Conservation (phyloP, 108 stramenopile genomes). For the Craspedostauros australis region DNA sequence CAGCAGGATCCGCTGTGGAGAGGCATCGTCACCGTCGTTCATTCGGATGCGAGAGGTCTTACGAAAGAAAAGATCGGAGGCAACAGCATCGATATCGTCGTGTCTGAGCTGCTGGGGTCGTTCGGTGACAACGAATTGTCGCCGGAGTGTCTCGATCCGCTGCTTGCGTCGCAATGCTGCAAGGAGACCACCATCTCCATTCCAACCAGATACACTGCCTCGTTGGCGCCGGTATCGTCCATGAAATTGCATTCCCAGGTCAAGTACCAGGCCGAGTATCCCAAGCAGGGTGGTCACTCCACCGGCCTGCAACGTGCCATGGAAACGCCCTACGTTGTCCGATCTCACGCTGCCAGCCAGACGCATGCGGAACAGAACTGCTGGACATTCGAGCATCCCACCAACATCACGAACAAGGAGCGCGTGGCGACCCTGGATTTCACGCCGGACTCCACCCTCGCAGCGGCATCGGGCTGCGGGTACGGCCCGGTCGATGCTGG, state of each 20-base stretch:
- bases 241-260: constrained; percentile 83
- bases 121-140: constrained; percentile 98
- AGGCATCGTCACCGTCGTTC: constrained; percentile 73
- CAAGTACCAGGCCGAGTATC: constrained; percentile 47
- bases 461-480: constrained; percentile 42
- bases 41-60: constrained; percentile 87
- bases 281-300: constrained; percentile 39
- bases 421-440: constrained; percentile 41
- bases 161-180: constrained; percentile 68
- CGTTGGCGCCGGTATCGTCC: constrained; percentile 88
- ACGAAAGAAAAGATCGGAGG: constrained; percentile 24
- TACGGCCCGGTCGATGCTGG: constrained; percentile 57
- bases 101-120: constrained; percentile 92
- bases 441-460: constrained; percentile 39
- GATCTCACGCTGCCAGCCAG: constrained; percentile 87
- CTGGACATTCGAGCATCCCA: constrained; percentile 89
- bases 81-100: constrained; percentile 81
- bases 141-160: constrained; percentile 96
- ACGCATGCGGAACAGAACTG: constrained; percentile 72
- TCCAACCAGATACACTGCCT: constrained; percentile 85
- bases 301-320: constrained; percentile 66
- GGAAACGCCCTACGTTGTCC: constrained; percentile 96
- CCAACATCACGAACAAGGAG: constrained; percentile 7
- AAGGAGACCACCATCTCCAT: constrained; percentile 64
- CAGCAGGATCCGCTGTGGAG: constrained; percentile 59